These are phyloP conservation scores for Ceratocystis alfenasii DNA, from an alignment of 2,329 filamentous ascomycete species.

Conservation along the genomic window DNA sequence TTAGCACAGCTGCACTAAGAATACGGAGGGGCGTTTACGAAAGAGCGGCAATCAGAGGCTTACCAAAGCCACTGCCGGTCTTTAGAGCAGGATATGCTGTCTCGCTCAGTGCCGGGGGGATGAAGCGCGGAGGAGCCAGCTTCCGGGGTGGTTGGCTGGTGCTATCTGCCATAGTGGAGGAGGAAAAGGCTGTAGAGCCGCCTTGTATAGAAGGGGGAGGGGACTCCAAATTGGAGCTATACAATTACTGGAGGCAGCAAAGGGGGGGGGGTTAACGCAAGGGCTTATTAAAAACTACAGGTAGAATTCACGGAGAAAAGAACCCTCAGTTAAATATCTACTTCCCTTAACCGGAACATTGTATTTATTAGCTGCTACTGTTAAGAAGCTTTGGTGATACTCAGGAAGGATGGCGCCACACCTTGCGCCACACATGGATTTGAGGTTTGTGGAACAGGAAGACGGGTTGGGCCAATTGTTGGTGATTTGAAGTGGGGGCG, in stretches of 20 bases:
- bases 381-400: background rate
- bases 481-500: conserved; percentile 2
- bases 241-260: background rate
- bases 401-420: background rate
- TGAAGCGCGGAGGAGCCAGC: conserved; percentile 18
- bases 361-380: background rate
- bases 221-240: background rate
- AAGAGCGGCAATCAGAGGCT: background rate
- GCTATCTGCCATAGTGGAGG: conserved; percentile 11
- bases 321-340: too few species aligned
- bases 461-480: background rate
- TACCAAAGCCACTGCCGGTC: conserved; percentile 17
- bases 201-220: background rate
- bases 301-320: too few species aligned
- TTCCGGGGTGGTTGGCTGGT: conserved; percentile 6
- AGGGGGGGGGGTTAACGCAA: background rate
- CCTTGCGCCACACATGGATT: background rate
- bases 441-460: conserved; percentile 1
- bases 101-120: conserved; percentile 17
- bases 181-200: background rate
- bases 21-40: background rate
- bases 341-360: too few species aligned
- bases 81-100: conserved; percentile 16
- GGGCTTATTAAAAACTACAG: background rate
- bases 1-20: background rate